A percentile compares a stretch with the other conserved stretches of the same genome.
Evolutionary conservation across 805 yeast species (phyloP).

Genomic region (Candida michaelii): DNA sequence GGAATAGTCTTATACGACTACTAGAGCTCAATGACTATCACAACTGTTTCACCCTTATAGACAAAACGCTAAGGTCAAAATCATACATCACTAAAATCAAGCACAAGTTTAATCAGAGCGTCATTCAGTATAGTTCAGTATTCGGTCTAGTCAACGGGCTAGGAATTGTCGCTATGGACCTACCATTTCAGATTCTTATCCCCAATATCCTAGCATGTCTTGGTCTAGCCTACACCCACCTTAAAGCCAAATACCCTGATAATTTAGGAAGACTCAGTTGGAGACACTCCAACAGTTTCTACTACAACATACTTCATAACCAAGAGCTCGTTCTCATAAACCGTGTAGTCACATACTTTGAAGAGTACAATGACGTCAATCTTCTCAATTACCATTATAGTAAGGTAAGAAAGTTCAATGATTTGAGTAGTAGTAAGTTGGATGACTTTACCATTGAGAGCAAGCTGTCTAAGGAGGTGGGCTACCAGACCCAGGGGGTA

Average conservation of each 20-base stretch:
- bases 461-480: no score
- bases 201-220: neutral
- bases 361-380: slow-evolving; percentile 43
- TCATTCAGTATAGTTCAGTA: neutral
- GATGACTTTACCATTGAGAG: slow-evolving; percentile 26
- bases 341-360: slow-evolving; percentile 38
- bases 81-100: neutral
- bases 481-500: neutral
- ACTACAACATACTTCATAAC: slow-evolving; percentile 27
- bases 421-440: slow-evolving; percentile 18
- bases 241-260: slow-evolving; percentile 12
- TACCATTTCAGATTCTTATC: neutral
- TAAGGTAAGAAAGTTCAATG: slow-evolving; percentile 21
- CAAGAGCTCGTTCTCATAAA: slow-evolving; percentile 33
- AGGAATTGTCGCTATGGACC: neutral
- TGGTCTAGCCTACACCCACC: neutral
- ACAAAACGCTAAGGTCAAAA: slow-evolving; percentile 19
- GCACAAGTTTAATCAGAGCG: neutral
- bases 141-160: neutral
- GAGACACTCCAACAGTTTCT: slow-evolving; percentile 32
- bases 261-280: slow-evolving; percentile 34
- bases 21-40: slow-evolving; percentile 28
- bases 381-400: slow-evolving; percentile 39
- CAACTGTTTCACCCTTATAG: slow-evolving; percentile 27
- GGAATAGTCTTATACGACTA: slow-evolving; percentile 18